Percentiles rank a stretch among this genome's conserved stretches.
Conservation (phyloP, 2,329 filamentous ascomycete species). For the Exophiala calicioides region DNA sequence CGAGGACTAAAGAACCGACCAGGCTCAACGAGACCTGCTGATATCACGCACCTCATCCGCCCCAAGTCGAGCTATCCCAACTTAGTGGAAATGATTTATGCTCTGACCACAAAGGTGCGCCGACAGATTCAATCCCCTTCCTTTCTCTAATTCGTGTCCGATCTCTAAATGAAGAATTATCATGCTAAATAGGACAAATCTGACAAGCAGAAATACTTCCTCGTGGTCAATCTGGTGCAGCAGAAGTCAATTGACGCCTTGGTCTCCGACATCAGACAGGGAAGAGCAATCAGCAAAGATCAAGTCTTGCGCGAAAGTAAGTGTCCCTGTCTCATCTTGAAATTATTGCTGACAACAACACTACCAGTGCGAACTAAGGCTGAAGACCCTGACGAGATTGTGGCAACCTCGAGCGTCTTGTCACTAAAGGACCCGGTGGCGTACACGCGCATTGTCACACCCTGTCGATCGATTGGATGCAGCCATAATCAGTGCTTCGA, state of each 20-base stretch:
- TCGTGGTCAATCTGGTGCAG: constrained; percentile 75
- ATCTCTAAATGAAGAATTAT: constrained; percentile 26
- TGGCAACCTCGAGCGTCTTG: constrained; percentile 82
- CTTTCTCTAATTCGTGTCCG: constrained; percentile 23
- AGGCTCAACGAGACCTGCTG: constrained; percentile 88
- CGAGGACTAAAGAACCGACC: constrained; percentile 95
- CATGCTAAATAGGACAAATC: constrained; percentile 30
- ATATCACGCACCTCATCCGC: constrained; percentile 77
- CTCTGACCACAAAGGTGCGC: constrained; percentile 79
- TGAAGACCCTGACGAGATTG: constrained; percentile 77
- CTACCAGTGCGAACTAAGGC: constrained; percentile 75
- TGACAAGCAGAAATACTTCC: constrained; percentile 64
- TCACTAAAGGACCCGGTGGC: constrained; percentile 92
- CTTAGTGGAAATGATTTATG: constrained; percentile 82
- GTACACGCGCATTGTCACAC: constrained; percentile 75
- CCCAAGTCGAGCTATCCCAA: constrained; percentile 69
- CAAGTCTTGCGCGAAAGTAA: constrained; percentile 82
- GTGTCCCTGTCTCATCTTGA: background rate
- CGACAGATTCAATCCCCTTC: constrained; percentile 9
- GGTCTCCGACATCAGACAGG: constrained; percentile 64
- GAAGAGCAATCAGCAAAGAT: constrained; percentile 71
- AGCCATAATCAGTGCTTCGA: constrained; percentile 95
- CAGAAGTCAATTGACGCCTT: constrained; percentile 71
- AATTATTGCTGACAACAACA: constrained; percentile 28
- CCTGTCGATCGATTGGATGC: constrained; percentile 77